Percentiles rank a stretch among this genome's conserved stretches.
Conservation (phyloP, 805 yeast species). For the Candida patagonica region DNA sequence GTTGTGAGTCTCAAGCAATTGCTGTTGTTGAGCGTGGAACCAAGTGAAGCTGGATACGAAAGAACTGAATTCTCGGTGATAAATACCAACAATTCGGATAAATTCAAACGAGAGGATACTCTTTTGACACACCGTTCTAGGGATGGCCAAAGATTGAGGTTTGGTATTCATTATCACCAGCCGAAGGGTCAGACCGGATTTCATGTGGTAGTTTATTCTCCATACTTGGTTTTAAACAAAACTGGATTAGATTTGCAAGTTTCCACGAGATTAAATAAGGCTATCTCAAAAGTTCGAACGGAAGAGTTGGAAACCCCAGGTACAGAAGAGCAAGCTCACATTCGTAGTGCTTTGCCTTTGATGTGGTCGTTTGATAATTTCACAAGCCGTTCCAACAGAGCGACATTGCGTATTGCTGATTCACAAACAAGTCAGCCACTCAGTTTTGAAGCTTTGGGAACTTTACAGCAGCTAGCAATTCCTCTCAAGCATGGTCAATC, state of each 20-base stretch:
- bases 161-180: conserved; percentile 54
- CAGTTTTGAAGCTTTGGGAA: conserved; percentile 87
- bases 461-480: conserved; percentile 48
- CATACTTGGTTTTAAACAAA: conserved; percentile 74
- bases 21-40: conserved; percentile 55
- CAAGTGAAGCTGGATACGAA: conserved; percentile 45
- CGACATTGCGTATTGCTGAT: conserved; percentile 53
- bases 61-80: conserved; percentile 70
- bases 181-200: conserved; percentile 37
- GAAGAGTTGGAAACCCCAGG: conserved; percentile 12
- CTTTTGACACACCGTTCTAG: conserved; percentile 41
- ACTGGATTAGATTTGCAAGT: conserved; percentile 60
- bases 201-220: conserved; percentile 65
- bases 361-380: conserved; percentile 77
- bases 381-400: conserved; percentile 52
- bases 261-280: conserved; percentile 43
- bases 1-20: conserved; percentile 67
- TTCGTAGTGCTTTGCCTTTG: conserved; percentile 44
- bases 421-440: conserved; percentile 65
- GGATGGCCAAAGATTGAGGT: conserved; percentile 58
- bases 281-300: conserved; percentile 31
- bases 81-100: conserved; percentile 26
- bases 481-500: conserved; percentile 24
- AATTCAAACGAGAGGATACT: conserved; percentile 46
- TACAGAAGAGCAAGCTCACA: too few relatives aligned